Evolutionary conservation across 139 green algal species (phyloP), one percentile per base, ranked within the genome.

Genomic region (Monoraphidium neglectum): DNA sequence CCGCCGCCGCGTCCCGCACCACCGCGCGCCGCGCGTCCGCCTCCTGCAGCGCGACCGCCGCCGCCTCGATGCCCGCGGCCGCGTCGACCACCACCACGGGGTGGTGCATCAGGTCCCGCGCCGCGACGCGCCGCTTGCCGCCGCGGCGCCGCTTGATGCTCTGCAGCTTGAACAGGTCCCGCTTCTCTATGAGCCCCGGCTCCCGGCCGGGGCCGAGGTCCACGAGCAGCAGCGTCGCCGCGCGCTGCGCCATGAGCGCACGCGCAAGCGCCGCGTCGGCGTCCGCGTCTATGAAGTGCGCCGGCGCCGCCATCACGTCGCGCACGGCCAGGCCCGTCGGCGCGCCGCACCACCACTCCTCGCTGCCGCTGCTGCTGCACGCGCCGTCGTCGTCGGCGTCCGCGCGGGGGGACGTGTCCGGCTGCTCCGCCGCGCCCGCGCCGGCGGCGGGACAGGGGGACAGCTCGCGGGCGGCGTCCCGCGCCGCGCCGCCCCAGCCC

Each of bases 101-200:
- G 66, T 81, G 73, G 4, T 70, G 80, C 82, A 87, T 87, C 32
- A 87, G 68, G 40, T 84, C 82, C 23, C 70, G 64, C 23, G 79
- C 78, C 37, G 60, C 38, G 1, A 72, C 28, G 15, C n/a, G 28
- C 26, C 47, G 46, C 26, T 26, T 67, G 2, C 37, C 26, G 28
- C 16, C 54, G 28, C 36, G 37, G 10, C 35, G 28, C n/a, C 72
- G 72, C 28, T 77, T 80, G 30, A 72, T 76, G 46, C 80, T 68
- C 40, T 62, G 69, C 24, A 78, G 66, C 43, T 82, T 84, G 47
- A 86, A 76, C 51, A 87, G 83, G 57, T 86, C 81, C 16, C 78
- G 57, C 68, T 79, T 82, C 10, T 81, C 83, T 35, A 90, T 47
- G 40, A 90, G 78, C 28, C 84, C 84, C 1, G 84, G 82, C 43